Conservation (phyloP, 805 yeast species). For the Wickerhamiella hasegawae region DNA sequence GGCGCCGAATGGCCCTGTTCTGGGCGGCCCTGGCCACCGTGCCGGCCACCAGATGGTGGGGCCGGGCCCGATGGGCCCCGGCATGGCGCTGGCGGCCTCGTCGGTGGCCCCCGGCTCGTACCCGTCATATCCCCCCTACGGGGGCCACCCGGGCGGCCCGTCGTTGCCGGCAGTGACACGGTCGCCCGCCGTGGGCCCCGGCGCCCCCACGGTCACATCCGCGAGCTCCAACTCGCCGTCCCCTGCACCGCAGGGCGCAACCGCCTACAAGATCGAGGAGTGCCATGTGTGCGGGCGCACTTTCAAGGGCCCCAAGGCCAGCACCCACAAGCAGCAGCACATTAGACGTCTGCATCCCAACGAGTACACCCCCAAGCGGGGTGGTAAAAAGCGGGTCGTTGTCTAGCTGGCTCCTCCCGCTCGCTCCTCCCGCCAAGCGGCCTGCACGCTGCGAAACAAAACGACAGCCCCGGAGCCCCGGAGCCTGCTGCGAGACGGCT, state of each 20-base stretch:
- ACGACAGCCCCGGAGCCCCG: no score
- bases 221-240: background rate
- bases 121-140: background rate
- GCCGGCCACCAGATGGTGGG: background rate
- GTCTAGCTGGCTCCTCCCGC: no score
- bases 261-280: constrained; percentile 19
- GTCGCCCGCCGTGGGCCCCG: no score
- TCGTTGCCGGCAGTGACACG: no score
- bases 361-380: constrained; percentile 30
- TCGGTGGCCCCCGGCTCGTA: background rate
- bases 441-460: no score
- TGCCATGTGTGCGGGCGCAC: constrained; percentile 29
- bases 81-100: constrained; percentile 3
- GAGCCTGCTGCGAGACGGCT: no score
- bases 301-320: constrained; percentile 32
- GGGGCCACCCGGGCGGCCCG: background rate
- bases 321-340: constrained; percentile 34
- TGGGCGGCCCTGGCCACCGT: no score
- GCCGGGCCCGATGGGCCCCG: background rate
- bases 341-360: constrained; percentile 31
- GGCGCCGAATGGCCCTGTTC: background rate
- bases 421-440: no score
- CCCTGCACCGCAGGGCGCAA: background rate
- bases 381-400: constrained; percentile 24
- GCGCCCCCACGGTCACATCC: constrained; percentile 1